Evolutionary conservation across 2,329 filamentous ascomycete species (phyloP).

Genomic region (Neurospora sp.): DNA sequence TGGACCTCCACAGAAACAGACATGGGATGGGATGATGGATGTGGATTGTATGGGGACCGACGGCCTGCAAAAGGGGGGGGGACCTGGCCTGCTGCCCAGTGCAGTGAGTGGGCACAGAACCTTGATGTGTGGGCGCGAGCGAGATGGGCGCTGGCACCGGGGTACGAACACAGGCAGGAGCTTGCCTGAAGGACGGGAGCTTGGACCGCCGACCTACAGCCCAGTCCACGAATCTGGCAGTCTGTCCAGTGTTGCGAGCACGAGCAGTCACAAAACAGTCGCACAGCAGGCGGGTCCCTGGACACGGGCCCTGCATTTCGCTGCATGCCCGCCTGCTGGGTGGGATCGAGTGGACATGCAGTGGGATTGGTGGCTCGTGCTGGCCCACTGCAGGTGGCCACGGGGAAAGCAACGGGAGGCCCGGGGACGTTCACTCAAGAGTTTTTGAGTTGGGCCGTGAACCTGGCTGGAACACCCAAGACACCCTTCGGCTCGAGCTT

Average conservation of each 20-base stretch:
- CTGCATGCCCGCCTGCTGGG: neutral
- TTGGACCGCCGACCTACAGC: neutral
- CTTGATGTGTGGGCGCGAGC: neutral
- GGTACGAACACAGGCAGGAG: neutral
- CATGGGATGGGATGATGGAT: neutral
- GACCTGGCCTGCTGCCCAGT: neutral
- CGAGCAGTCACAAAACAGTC: neutral
- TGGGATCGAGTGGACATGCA: neutral
- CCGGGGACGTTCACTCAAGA: neutral
- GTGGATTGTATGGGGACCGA: neutral
- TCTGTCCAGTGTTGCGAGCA: neutral
- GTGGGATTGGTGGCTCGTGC: neutral
- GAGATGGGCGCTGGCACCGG: neutral
- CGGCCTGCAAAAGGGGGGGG: neutral
- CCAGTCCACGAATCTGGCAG: neutral
- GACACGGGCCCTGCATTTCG: neutral
- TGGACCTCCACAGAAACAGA: neutral
- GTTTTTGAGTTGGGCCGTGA: neutral
- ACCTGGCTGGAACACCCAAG: neutral
- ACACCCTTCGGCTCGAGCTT: neutral
- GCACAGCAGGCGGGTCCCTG: neutral
- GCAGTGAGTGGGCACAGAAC: neutral
- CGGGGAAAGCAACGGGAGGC: neutral
- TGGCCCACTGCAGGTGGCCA: neutral
- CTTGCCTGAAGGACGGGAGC: neutral